Conservation (phyloP, 257 asterid species). For the Solanum lycopersicoides region DNA sequence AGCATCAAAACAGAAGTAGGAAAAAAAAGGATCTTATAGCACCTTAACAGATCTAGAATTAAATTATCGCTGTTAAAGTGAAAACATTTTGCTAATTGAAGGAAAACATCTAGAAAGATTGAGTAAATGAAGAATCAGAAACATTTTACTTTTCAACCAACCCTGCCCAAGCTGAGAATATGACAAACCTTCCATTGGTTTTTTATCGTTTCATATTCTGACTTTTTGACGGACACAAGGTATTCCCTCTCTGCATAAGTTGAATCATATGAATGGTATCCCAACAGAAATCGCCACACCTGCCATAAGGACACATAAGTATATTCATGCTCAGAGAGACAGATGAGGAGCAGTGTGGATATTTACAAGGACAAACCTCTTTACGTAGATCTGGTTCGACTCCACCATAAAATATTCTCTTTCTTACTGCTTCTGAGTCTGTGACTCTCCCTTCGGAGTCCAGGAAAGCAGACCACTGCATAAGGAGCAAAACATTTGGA, state of each 20-base stretch:
- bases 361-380: slow-evolving; percentile 39
- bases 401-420: slow-evolving; percentile 89
- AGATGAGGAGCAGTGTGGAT: not conserved
- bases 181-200: slow-evolving; percentile 89
- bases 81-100: not conserved
- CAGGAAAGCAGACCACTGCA: slow-evolving; percentile 81
- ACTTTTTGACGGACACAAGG: slow-evolving; percentile 56
- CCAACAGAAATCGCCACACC: slow-evolving; percentile 89
- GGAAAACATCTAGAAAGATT: not conserved
- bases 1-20: not conserved
- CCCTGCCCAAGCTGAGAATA: not conserved
- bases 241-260: slow-evolving; percentile 95
- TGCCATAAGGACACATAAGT: slow-evolving; percentile 13
- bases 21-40: not conserved
- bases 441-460: slow-evolving; percentile 87
- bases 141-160: not conserved
- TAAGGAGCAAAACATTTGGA: not conserved
- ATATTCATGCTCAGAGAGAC: not conserved
- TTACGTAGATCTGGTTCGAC: slow-evolving; percentile 65
- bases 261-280: slow-evolving; percentile 69
- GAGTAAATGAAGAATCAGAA: not conserved
- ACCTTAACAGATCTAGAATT: not conserved
- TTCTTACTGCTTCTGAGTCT: slow-evolving; percentile 57
- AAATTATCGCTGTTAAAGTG: not conserved
- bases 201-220: slow-evolving; percentile 76